Evolutionary conservation across 495 filamentous ascomycete species (phyloP).

Genomic region (Talaromyces ruber): DNA sequence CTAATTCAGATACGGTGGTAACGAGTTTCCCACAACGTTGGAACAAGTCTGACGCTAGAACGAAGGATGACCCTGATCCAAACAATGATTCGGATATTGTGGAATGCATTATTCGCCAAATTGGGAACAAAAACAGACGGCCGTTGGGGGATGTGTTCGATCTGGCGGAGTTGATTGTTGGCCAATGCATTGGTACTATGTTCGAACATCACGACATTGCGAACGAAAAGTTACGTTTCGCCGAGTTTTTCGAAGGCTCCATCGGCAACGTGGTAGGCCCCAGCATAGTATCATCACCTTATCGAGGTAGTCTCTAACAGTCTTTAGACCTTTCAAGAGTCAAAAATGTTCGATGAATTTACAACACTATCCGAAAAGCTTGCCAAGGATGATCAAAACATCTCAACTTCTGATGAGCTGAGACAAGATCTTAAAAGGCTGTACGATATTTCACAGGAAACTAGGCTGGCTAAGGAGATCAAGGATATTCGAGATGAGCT

Average conservation of each 20-base stretch:
- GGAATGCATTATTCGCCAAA: neutral
- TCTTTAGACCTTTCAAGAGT: neutral
- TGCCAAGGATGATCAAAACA: neutral
- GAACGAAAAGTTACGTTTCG: neutral
- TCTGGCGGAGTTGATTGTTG: neutral
- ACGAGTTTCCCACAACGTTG: neutral
- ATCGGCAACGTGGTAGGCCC: neutral
- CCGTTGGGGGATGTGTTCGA: neutral
- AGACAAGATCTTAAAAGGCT: slow-evolving; percentile 10
- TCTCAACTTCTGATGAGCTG: neutral
- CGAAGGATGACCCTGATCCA: neutral
- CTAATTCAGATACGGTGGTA: neutral
- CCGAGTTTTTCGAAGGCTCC: neutral
- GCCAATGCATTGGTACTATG: neutral
- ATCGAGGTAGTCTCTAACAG: neutral
- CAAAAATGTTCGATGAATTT: neutral
- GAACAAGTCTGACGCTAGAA: neutral
- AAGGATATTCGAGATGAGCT: slow-evolving; percentile 55
- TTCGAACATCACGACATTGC: neutral
- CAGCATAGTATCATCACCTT: neutral
- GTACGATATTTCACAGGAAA: slow-evolving; percentile 50
- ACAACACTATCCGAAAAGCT: neutral
- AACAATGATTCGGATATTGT: neutral
- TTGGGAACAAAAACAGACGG: neutral
- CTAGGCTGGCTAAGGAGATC: slow-evolving; percentile 41